Percentiles rank a stretch among this genome's conserved stretches.
phyloP scores from a whole-genome alignment of 345 rosid genomes.

The Schrenkiella parvula region DNA sequence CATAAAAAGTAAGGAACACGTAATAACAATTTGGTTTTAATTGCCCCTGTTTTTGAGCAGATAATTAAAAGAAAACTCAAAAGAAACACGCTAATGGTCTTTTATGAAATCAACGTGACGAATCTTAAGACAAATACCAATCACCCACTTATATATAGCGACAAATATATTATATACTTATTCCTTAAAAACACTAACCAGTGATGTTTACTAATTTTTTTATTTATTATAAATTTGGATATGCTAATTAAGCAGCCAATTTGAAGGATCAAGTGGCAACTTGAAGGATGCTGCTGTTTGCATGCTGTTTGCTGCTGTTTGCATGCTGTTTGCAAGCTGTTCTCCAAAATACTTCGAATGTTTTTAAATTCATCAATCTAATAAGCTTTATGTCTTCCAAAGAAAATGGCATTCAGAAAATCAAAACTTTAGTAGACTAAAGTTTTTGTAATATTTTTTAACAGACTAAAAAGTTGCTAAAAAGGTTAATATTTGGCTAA shows the following conservation, averaged over 20 bases:
- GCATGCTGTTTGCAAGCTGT: constrained; percentile 31
- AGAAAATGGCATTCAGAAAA: constrained; percentile 1
- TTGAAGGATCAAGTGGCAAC: constrained; percentile 21
- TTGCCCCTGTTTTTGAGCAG: background rate
- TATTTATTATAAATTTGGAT: background rate
- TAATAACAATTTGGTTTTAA: background rate
- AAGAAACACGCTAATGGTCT: constrained; percentile 24
- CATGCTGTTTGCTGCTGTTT: too few relatives aligned
- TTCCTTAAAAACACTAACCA: constrained; percentile 8
- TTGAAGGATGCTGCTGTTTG: constrained; percentile 12
- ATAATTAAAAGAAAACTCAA: constrained; percentile 9
- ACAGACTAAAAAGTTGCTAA: too few relatives aligned
- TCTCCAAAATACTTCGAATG: constrained; percentile 25
- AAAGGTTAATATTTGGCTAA: too few relatives aligned
- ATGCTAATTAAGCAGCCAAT: constrained; percentile 25
- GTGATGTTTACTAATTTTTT: background rate
- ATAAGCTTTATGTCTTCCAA: constrained; percentile 28
- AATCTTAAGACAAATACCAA: constrained; percentile 12
- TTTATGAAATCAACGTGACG: constrained; percentile 31
- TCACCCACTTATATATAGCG: constrained; percentile 19
- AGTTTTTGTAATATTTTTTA: background rate
- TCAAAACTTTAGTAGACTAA: background rate
- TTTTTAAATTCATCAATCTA: constrained; percentile 26
- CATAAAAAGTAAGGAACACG: constrained; percentile 7
- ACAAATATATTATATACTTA: constrained; percentile 15